A percentile compares a stretch with the other conserved stretches of the same genome.
phyloP scores from a whole-genome alignment of 1,139 yeast species.

The Keqinozyma sinolaborantium region DNA sequence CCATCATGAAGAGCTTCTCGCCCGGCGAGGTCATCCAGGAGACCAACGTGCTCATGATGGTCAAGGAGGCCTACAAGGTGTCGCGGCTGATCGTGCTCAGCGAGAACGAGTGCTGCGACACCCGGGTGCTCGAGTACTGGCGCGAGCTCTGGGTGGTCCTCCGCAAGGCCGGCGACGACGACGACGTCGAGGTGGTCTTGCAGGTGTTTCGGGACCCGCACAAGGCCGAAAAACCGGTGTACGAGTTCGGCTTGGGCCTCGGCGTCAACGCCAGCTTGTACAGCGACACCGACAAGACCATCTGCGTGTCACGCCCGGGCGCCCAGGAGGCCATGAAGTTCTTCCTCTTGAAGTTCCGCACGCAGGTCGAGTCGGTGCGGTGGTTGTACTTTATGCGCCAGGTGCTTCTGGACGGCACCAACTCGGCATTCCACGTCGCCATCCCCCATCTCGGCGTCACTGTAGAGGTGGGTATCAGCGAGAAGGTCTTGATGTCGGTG shows the following conservation, averaged over 20 bases:
- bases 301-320: slow-evolving; percentile 46
- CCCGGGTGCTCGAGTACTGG: slow-evolving; percentile 70
- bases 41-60: slow-evolving; percentile 63
- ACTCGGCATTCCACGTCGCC: slow-evolving; percentile 10
- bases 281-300: slow-evolving; percentile 66
- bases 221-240: slow-evolving; percentile 22
- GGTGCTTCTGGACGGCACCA: slow-evolving; percentile 27
- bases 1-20: slow-evolving; percentile 24
- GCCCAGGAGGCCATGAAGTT: slow-evolving; percentile 22
- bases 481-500: slow-evolving; percentile 17
- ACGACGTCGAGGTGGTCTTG: slow-evolving; percentile 46
- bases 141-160: slow-evolving; percentile 68
- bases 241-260: slow-evolving; percentile 16
- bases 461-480: slow-evolving; percentile 50
- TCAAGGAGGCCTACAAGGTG: slow-evolving; percentile 15
- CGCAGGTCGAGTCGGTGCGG: slow-evolving; percentile 48
- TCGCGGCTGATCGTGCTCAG: slow-evolving; percentile 11
- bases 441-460: slow-evolving; percentile 12
- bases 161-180: slow-evolving; percentile 51
- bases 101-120: slow-evolving; percentile 49
- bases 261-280: slow-evolving; percentile 47
- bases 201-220: slow-evolving; percentile 59
- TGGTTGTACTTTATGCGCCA: slow-evolving; percentile 64
- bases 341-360: slow-evolving; percentile 55
- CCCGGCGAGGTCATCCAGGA: slow-evolving; percentile 63